Evolutionary conservation across 2,329 filamentous ascomycete species (phyloP).

Genomic region (Zarea fungicola): DNA sequence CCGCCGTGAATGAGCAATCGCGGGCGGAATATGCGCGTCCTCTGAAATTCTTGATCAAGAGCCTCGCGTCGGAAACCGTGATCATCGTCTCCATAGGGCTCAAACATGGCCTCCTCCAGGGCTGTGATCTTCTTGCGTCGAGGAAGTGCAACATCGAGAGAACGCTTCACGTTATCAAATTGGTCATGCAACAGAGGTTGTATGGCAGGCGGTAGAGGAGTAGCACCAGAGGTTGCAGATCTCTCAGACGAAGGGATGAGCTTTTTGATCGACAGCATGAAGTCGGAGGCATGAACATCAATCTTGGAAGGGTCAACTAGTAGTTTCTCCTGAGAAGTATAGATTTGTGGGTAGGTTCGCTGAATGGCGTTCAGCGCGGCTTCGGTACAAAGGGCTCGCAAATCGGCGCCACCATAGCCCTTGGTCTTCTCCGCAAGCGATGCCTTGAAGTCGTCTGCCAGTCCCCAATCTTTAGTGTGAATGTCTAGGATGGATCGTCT

Average conservation of each 20-base stretch:
- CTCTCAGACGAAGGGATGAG: conserved; percentile 93
- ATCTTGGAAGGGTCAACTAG: conserved; percentile 82
- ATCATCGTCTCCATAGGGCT: conserved; percentile 77
- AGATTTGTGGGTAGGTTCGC: conserved; percentile 93
- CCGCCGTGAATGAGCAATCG: conserved; percentile 77
- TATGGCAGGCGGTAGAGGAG: conserved; percentile 71
- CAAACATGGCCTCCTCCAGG: conserved; percentile 87
- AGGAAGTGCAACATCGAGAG: conserved; percentile 73
- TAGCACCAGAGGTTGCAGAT: conserved; percentile 77
- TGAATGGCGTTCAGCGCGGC: conserved; percentile 94
- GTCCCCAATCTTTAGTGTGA: conserved; percentile 89
- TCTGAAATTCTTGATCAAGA: conserved; percentile 72
- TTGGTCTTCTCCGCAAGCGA: conserved; percentile 85
- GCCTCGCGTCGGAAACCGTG: conserved; percentile 81
- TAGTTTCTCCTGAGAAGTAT: conserved; percentile 82
- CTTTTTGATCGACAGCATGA: conserved; percentile 95
- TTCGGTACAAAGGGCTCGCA: conserved; percentile 91
- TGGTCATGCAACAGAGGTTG: conserved; percentile 76
- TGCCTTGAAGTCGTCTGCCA: conserved; percentile 73
- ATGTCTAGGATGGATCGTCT: conserved; percentile 88
- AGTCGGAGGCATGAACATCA: conserved; percentile 84
- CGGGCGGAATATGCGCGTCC: conserved; percentile 80
- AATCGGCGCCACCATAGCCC: conserved; percentile 92
- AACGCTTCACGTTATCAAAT: conserved; percentile 60
- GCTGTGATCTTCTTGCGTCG: conserved; percentile 82